These are phyloP conservation scores for Tricharina praecox DNA, from an alignment of 495 filamentous ascomycete genomes.

Conservation along the genomic window DNA sequence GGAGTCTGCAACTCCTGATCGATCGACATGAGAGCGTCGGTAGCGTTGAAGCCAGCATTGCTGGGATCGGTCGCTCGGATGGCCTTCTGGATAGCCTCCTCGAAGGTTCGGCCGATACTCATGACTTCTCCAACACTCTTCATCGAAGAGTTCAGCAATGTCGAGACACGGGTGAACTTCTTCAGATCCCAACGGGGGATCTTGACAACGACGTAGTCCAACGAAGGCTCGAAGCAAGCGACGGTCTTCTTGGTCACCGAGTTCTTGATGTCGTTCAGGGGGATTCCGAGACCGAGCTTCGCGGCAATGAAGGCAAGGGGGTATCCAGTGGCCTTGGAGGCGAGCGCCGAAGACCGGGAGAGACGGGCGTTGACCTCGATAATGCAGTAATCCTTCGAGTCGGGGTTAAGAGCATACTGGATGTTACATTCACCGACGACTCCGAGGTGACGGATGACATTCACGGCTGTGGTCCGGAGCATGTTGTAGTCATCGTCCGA, in stretches of 20 bases:
- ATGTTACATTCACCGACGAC: constrained; percentile 99
- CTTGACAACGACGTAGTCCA: constrained; percentile 98
- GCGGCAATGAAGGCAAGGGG: constrained; percentile 91
- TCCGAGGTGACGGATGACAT: constrained; percentile 90
- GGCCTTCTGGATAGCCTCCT: constrained; percentile 96
- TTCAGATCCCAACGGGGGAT: constrained; percentile 98
- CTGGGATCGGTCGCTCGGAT: constrained; percentile 88
- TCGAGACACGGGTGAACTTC: constrained; percentile 94
- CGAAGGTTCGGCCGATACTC: constrained; percentile 91
- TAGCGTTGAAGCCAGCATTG: constrained; percentile 91
- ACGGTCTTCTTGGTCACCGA: constrained; percentile 91
- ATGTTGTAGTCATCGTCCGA: constrained; percentile 99
- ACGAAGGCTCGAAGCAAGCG: constrained; percentile 96
- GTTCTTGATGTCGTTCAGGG: constrained; percentile 91
- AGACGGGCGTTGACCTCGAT: constrained; percentile 98
- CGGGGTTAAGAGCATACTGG: constrained; percentile 92
- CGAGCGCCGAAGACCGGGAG: constrained; percentile 82
- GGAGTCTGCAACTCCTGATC: constrained; percentile 91
- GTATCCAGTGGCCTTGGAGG: constrained; percentile 94
- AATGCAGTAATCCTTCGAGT: constrained; percentile 93
- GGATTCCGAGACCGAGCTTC: constrained; percentile 85
- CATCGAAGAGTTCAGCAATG: constrained; percentile 90
- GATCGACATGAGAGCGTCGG: constrained; percentile 82
- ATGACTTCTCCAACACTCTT: constrained; percentile 99
- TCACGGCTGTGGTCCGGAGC: constrained; percentile 95